A percentile compares a stretch with the other conserved stretches of the same genome.
These are phyloP conservation scores for Cercophora sp. DNA, from an alignment of 495 filamentous ascomycete genomes.

Conservation along the genomic window DNA sequence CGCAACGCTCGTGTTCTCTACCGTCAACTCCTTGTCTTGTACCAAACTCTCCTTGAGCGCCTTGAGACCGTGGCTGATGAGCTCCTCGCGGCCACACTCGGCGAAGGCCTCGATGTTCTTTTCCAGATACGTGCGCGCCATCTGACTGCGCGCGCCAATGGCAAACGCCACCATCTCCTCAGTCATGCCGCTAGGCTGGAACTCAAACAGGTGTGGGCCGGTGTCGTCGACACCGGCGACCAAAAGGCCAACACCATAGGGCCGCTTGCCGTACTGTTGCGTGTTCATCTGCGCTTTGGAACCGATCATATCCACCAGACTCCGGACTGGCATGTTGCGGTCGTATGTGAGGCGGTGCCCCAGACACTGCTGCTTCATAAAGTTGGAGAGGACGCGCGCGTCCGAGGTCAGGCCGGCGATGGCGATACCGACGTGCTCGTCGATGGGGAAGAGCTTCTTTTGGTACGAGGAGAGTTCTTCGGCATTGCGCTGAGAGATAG, in stretches of 20 bases:
- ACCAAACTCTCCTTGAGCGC: slow-evolving; percentile 93
- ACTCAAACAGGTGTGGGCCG: slow-evolving; percentile 95
- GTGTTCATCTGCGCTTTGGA: slow-evolving; percentile 97
- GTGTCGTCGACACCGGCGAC: slow-evolving; percentile 90
- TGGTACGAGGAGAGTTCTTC: slow-evolving; percentile 99
- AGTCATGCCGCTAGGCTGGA: slow-evolving; percentile 93
- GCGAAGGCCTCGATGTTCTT: slow-evolving; percentile 79
- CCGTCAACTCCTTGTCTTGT: slow-evolving; percentile 94
- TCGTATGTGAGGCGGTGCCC: slow-evolving; percentile 92
- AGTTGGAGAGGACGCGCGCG: slow-evolving; percentile 98
- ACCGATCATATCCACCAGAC: slow-evolving; percentile 83
- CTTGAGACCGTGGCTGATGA: slow-evolving; percentile 82
- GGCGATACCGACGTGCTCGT: slow-evolving; percentile 90
- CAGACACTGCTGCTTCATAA: slow-evolving; percentile 99
- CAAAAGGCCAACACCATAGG: slow-evolving; percentile 92
- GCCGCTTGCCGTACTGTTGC: slow-evolving; percentile 93
- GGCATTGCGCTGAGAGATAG: slow-evolving; percentile 74
- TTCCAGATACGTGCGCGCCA: slow-evolving; percentile 95
- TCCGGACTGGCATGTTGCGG: slow-evolving; percentile 82
- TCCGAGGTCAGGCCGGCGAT: slow-evolving; percentile 97
- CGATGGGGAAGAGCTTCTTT: slow-evolving; percentile 97
- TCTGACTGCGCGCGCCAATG: slow-evolving; percentile 93
- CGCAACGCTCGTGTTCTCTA: slow-evolving; percentile 91
- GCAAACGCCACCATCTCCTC: slow-evolving; percentile 95
- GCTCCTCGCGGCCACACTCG: slow-evolving; percentile 69